Base-by-base conservation (phyloP, 2,329 filamentous ascomycete genomes). In the Fusarium continuum region DNA sequence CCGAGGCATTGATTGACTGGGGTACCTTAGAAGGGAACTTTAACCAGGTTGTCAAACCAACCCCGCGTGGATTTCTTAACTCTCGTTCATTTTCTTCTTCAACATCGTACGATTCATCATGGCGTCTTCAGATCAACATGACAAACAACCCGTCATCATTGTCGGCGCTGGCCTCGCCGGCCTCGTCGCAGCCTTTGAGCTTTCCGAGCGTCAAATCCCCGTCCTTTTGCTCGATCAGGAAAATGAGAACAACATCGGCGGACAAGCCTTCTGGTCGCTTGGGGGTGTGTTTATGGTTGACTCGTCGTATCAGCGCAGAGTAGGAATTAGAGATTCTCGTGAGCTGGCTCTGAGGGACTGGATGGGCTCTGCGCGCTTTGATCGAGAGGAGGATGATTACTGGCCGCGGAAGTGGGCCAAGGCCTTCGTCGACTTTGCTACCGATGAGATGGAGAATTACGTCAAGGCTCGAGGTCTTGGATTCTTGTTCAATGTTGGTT, bases 261-360 rank as follows among this genome's bases (percentile, higher is more conserved):
- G 85, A 3, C 85, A 88, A 72, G 85, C 85, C 7, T 88, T 87
- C 70, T 88, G 85, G 84, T 88, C 85, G 4, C 80, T 88, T 2
- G 86, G 85, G 28, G 85, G 85, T 29, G 71, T 88, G 22, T 88
- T 88, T 75, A 79, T 82, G 73, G 85, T 88, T 51, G 72, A 88
- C 74, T 86, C 84, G 8, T 69, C 79, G 8, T 78, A 82, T 61
- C 85, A 88, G 75, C 81, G 85, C 5, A 80, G 82, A 49, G 76
- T 83, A 72, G 85, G 85, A 64, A 85, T 88, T 75, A 79, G 78
- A 60, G 85, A 88, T 75, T 82, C 79, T 47, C 82, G 81, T 54
- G 81, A 80, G 65, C 78, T 88, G 16, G 85, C 86, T 4, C 72
- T 85, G 77, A 79, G 82, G 56, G 85, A 88, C 73, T 88, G 85